phyloP scores from a whole-genome alignment of 768 basidiomycete genomes.

The Suillus luteus region DNA sequence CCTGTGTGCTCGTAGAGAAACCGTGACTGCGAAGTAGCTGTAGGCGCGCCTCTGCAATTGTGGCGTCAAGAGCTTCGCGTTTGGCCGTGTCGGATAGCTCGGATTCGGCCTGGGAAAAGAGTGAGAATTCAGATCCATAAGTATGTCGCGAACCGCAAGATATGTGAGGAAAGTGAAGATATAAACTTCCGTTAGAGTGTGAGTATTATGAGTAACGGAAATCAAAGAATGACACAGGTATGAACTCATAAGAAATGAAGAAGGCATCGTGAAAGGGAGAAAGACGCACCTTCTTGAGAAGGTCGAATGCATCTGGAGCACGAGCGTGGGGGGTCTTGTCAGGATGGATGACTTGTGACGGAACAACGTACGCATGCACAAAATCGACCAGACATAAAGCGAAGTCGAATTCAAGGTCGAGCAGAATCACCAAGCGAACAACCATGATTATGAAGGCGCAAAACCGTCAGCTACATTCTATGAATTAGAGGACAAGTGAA shows the following conservation, averaged over 20 bases:
- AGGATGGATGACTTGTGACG: slow-evolving; percentile 87
- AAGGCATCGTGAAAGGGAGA: not conserved
- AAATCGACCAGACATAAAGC: slow-evolving; percentile 9
- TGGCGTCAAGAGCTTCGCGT: slow-evolving; percentile 79
- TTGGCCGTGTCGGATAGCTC: slow-evolving; percentile 79
- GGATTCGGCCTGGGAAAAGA: slow-evolving; percentile 67
- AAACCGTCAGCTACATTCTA: slow-evolving; percentile 8
- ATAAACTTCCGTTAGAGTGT: not conserved
- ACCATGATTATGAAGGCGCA: slow-evolving; percentile 7
- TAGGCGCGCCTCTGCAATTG: slow-evolving; percentile 73
- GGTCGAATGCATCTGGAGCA: slow-evolving; percentile 91
- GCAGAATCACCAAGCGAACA: slow-evolving; percentile 3
- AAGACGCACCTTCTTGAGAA: slow-evolving; percentile 82
- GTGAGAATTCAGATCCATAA: not conserved
- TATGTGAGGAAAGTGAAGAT: not conserved
- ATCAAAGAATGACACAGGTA: not conserved
- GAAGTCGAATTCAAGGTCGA: not conserved
- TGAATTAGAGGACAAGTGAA: not conserved
- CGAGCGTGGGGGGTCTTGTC: slow-evolving; percentile 91
- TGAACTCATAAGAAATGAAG: not conserved
- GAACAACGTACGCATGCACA: slow-evolving; percentile 44
- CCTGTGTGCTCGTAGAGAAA: slow-evolving; percentile 59
- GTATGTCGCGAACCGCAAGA: not conserved
- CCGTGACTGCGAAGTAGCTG: slow-evolving; percentile 63
- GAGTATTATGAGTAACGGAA: not conserved